These are phyloP conservation scores for Blastosporella zonata DNA, from an alignment of 1,284 basidiomycete species.

Conservation along the genomic window DNA sequence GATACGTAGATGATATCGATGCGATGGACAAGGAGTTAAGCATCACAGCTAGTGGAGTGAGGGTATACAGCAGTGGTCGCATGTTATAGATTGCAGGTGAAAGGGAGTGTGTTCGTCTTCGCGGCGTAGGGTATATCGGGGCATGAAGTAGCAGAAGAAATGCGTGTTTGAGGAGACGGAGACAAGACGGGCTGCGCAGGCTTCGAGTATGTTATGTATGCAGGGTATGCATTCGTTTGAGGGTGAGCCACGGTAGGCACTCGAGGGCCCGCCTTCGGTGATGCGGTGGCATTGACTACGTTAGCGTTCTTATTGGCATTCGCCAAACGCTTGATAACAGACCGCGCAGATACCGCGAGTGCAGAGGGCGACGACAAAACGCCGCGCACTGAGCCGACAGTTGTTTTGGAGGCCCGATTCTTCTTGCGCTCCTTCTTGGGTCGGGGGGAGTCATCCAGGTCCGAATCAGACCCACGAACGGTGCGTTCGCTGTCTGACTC, in stretches of 20 bases:
- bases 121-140: constrained; percentile 1
- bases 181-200: neutral
- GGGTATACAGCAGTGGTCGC: neutral
- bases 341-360: neutral
- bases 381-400: neutral
- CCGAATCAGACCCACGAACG: constrained; percentile 9
- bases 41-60: neutral
- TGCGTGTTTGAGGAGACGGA: neutral
- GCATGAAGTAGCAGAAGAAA: neutral
- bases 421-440: constrained; percentile 12
- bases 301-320: neutral
- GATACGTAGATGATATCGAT: neutral
- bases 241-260: neutral
- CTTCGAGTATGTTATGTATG: constrained; percentile 13
- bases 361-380: neutral
- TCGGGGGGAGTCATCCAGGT: constrained; percentile 1
- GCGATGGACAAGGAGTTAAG: neutral
- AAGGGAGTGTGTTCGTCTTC: neutral
- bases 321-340: neutral
- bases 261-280: neutral
- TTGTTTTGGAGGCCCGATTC: neutral
- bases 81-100: neutral
- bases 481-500: constrained; percentile 15
- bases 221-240: constrained; percentile 4
- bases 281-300: neutral